These are phyloP conservation scores for Rhodotorula sp. DNA, from an alignment of 1,284 basidiomycete species.

Conservation along the genomic window DNA sequence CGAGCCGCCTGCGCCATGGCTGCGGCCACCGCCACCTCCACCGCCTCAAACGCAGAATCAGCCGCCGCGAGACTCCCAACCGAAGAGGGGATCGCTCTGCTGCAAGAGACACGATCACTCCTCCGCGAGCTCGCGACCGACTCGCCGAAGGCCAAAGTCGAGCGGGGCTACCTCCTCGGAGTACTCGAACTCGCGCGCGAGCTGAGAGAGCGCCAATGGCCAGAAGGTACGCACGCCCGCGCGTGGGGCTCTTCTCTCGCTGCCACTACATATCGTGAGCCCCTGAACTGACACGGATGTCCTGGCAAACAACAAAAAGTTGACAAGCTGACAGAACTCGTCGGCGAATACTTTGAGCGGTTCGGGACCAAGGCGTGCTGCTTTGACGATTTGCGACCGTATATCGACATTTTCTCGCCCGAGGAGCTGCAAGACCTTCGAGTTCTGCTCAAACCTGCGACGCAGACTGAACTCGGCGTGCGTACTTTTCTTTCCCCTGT, in stretches of 20 bases:
- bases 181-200: conserved; percentile 56
- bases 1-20: conserved; percentile 58
- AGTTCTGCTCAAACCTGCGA: not conserved
- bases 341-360: conserved; percentile 63
- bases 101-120: conserved; percentile 54
- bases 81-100: not conserved
- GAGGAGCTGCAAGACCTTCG: conserved; percentile 25
- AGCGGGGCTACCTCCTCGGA: conserved; percentile 68
- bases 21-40: conserved; percentile 59
- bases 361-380: conserved; percentile 79
- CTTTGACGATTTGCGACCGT: conserved; percentile 75
- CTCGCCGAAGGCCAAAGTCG: conserved; percentile 59
- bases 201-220: conserved; percentile 23
- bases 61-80: not conserved
- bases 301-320: conserved; percentile 49
- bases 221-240: conserved; percentile 49
- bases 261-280: conserved; percentile 51
- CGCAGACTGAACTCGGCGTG: not conserved
- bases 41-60: too few species aligned
- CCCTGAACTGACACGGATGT: conserved; percentile 9
- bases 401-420: conserved; percentile 55
- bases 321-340: conserved; percentile 48
- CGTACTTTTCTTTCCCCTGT: not conserved
- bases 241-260: too few species aligned
- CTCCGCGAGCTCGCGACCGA: conserved; percentile 59